Evolutionary conservation across 2,329 filamentous ascomycete genomes (phyloP).

Genomic region (Aspergillus versicolor): DNA sequence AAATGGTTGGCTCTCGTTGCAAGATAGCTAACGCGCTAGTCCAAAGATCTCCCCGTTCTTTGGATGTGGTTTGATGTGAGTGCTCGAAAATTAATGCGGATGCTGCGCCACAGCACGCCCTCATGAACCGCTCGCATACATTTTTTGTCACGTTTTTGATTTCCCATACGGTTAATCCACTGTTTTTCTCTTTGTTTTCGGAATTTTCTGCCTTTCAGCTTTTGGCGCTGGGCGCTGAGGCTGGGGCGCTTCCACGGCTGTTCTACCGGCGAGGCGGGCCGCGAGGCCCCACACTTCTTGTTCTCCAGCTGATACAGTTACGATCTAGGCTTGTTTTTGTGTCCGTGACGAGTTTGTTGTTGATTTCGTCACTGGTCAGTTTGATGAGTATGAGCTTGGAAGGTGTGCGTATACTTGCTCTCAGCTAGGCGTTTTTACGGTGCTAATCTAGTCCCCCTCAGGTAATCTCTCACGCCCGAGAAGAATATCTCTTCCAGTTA

Average conservation of each 20-base stretch:
- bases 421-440: background rate
- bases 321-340: conserved; percentile 55
- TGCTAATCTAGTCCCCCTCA: conserved; percentile 26
- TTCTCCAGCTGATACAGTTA: conserved; percentile 15
- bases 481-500: conserved; percentile 62
- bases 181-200: background rate
- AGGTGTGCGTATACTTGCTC: conserved; percentile 41
- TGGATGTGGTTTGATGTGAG: conserved; percentile 41
- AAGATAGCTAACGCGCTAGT: conserved; percentile 39
- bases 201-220: background rate
- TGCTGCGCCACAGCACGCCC: conserved; percentile 25
- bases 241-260: background rate
- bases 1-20: conserved; percentile 41
- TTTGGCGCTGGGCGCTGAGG: background rate
- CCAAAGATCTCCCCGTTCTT: conserved; percentile 41
- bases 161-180: conserved; percentile 9
- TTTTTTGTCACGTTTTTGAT: conserved; percentile 35
- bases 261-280: background rate
- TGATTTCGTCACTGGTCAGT: conserved; percentile 60
- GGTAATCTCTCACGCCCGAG: conserved; percentile 61
- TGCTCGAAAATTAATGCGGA: conserved; percentile 12
- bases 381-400: conserved; percentile 59
- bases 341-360: conserved; percentile 59
- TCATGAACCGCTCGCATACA: conserved; percentile 28
- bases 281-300: conserved; percentile 19